phyloP scores from a whole-genome alignment of 805 yeast species.

The Metschnikowia cubensis region DNA sequence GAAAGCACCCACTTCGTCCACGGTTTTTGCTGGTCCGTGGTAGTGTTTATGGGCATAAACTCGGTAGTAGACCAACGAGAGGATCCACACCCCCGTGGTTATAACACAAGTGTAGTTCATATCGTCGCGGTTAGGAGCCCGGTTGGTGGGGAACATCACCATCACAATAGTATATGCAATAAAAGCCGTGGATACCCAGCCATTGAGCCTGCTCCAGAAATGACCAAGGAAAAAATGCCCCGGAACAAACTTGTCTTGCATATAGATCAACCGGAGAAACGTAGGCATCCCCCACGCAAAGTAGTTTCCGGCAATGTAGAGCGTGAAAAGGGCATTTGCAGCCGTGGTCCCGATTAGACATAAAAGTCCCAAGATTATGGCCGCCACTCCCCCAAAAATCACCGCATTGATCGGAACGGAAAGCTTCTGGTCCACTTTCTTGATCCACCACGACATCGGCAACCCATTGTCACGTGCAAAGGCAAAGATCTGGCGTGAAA shows the following conservation, averaged over 20 bases:
- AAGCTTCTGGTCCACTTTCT: slow-evolving; percentile 51
- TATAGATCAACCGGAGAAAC: slow-evolving; percentile 41
- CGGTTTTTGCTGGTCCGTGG: slow-evolving; percentile 48
- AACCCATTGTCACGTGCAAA: slow-evolving; percentile 75
- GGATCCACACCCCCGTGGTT: slow-evolving; percentile 56
- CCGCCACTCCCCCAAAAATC: slow-evolving; percentile 39
- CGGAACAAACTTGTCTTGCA: slow-evolving; percentile 50
- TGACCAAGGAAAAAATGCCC: slow-evolving; percentile 67
- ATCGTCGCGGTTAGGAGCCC: slow-evolving; percentile 36
- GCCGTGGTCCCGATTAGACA: slow-evolving; percentile 58
- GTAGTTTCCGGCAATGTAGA: slow-evolving; percentile 59
- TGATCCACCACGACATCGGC: slow-evolving; percentile 49
- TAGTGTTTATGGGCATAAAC: slow-evolving; percentile 51
- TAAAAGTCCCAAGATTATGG: slow-evolving; percentile 52
- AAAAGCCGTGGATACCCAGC: slow-evolving; percentile 47
- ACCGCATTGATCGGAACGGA: slow-evolving; percentile 68
- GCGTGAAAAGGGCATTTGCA: slow-evolving; percentile 63
- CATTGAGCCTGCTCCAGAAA: slow-evolving; percentile 40
- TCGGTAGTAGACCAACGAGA: slow-evolving; percentile 49
- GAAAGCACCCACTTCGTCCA: slow-evolving; percentile 11
- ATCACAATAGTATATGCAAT: slow-evolving; percentile 50
- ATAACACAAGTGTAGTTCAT: slow-evolving; percentile 74
- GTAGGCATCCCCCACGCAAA: slow-evolving; percentile 64
- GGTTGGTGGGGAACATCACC: slow-evolving; percentile 57
- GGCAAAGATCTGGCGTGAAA: slow-evolving; percentile 71